These are phyloP conservation scores for Theileria annulata DNA, from an alignment of 169 alveolate genomes.

Conservation along the genomic window DNA sequence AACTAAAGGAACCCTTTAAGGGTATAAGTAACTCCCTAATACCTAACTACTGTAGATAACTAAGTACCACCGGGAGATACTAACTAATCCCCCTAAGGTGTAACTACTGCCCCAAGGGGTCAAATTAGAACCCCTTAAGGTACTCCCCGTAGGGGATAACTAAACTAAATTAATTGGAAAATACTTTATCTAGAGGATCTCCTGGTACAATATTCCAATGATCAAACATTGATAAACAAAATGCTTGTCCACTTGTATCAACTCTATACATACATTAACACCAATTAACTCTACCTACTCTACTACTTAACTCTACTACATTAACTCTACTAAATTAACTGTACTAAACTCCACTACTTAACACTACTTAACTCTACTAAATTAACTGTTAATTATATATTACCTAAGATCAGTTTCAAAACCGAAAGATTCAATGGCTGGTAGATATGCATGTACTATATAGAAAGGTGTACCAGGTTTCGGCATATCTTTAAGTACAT, in stretches of 20 bases:
- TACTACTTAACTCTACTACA: neutral
- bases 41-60: too few relatives aligned
- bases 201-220: conserved; percentile 98
- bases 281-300: neutral
- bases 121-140: too few relatives aligned
- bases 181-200: conserved; percentile 96
- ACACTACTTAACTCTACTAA: neutral
- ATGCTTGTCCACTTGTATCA: conserved; percentile 96
- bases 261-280: conserved; percentile 68
- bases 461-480: conserved; percentile 92
- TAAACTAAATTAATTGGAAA: neutral
- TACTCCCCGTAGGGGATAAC: neutral
- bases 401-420: conserved; percentile 96
- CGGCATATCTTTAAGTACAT: conserved; percentile 88
- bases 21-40: too few relatives aligned
- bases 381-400: conserved; percentile 25
- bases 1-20: neutral
- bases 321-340: too few relatives aligned
- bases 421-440: conserved; percentile 99
- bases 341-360: too few relatives aligned
- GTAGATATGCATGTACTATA: conserved; percentile 93
- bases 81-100: too few relatives aligned
- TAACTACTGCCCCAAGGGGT: too few relatives aligned
- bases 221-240: conserved; percentile 93
- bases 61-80: neutral